A percentile compares a stretch with the other conserved stretches of the same genome.
Evolutionary conservation across 768 basidiomycete genomes (phyloP).

Genomic region (Candolleomyces aberdarensis): DNA sequence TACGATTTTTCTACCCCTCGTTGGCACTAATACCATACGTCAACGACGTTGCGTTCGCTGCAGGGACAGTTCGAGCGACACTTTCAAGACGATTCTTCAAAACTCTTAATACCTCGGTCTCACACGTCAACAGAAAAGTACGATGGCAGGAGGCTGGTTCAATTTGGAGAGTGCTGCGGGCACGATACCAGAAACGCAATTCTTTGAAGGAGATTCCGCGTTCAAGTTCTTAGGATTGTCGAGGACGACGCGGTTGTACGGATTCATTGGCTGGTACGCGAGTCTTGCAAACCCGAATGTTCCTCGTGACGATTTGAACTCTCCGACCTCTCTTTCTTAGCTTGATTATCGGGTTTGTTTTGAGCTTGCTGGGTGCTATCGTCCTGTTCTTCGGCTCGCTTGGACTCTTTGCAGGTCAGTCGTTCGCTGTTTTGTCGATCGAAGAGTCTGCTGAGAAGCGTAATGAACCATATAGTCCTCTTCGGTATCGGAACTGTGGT

Average conservation of each 20-base stretch:
- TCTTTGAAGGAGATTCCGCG: conserved; percentile 88
- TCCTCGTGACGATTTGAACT: background rate
- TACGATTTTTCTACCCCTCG: no score
- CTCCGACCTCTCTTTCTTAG: conserved; percentile 33
- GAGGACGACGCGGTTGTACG: conserved; percentile 78
- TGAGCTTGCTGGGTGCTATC: conserved; percentile 78
- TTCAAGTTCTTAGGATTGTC: conserved; percentile 79
- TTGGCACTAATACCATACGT: background rate
- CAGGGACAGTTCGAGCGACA: background rate
- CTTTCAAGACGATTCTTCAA: background rate
- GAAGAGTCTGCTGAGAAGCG: background rate
- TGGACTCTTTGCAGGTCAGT: conserved; percentile 72
- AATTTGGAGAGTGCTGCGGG: conserved; percentile 70
- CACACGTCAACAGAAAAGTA: conserved; percentile 1
- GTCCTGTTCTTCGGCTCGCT: conserved; percentile 72
- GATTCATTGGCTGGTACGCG: conserved; percentile 78
- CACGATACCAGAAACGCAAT: conserved; percentile 70
- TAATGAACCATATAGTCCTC: conserved; percentile 49
- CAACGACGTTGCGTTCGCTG: conserved; percentile 1
- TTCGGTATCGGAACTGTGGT: conserved; percentile 81
- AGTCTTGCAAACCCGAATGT: background rate
- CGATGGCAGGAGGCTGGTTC: conserved; percentile 60
- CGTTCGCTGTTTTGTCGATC: background rate
- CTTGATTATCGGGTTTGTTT: conserved; percentile 67
- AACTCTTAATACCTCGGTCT: background rate